Percentiles rank a stretch among this genome's conserved stretches.
These are phyloP conservation scores for Gremmenia infestans DNA, from an alignment of 2,329 filamentous ascomycete genomes.

Conservation along the genomic window DNA sequence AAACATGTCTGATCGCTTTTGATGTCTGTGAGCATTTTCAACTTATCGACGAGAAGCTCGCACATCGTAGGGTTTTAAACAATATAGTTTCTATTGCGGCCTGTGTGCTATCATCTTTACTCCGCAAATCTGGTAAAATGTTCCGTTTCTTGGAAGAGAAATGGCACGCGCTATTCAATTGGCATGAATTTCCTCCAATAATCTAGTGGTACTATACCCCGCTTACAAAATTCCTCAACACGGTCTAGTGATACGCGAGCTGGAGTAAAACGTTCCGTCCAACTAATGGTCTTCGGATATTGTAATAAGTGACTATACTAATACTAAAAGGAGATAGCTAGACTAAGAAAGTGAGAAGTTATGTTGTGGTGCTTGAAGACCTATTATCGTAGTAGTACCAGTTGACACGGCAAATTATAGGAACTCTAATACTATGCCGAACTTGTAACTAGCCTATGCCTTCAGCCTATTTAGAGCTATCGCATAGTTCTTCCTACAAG, in stretches of 20 bases:
- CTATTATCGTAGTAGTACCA: too few species aligned
- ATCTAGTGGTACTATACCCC: conserved; percentile 1
- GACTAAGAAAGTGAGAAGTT: too few species aligned
- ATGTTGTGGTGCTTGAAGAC: too few species aligned
- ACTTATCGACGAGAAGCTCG: background rate
- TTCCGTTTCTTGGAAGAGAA: conserved; percentile 6
- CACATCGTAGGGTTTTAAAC: background rate
- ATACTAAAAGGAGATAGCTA: too few species aligned
- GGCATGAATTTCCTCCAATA: conserved; percentile 17
- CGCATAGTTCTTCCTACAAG: too few species aligned
- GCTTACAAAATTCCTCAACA: background rate
- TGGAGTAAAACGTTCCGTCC: conserved; percentile 9
- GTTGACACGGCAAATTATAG: too few species aligned
- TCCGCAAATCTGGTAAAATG: conserved; percentile 6
- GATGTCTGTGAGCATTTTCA: background rate
- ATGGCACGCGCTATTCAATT: background rate
- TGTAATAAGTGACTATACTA: background rate
- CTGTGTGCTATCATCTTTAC: conserved; percentile 8
- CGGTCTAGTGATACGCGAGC: conserved; percentile 1
- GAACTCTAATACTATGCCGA: too few species aligned
- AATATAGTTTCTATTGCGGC: background rate
- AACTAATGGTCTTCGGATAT: background rate
- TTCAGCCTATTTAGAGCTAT: too few species aligned
- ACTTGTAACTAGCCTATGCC: too few species aligned
- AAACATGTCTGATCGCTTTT: conserved; percentile 28